Conservation (phyloP, 768 basidiomycete species). For the Rhizopogon vinicolor region DNA sequence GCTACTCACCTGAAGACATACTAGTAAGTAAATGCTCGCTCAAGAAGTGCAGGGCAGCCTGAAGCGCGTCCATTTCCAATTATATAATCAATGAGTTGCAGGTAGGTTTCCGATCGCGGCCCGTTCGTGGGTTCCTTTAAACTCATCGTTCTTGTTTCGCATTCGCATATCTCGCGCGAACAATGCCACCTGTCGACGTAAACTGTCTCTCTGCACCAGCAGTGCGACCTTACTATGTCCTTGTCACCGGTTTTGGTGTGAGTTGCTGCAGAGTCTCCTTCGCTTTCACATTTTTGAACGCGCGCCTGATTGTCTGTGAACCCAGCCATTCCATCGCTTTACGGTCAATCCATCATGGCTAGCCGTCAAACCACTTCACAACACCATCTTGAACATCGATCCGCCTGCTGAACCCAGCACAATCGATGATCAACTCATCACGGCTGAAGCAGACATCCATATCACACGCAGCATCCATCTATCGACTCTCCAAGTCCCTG, state of each 20-base stretch:
- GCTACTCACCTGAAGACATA: too few relatives aligned
- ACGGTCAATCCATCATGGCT: slow-evolving; percentile 69
- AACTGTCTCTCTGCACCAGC: slow-evolving; percentile 16
- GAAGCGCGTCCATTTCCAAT: too few relatives aligned
- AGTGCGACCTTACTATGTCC: slow-evolving; percentile 37
- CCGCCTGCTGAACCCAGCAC: slow-evolving; percentile 19
- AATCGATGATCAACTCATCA: slow-evolving; percentile 15
- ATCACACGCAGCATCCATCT: slow-evolving; percentile 48
- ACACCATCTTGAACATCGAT: slow-evolving; percentile 43
- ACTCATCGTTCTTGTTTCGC: background rate
- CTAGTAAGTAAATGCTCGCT: too few relatives aligned
- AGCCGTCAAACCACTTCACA: slow-evolving; percentile 59
- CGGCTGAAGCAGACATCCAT: slow-evolving; percentile 8
- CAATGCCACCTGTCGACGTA: slow-evolving; percentile 29
- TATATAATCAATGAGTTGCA: too few relatives aligned
- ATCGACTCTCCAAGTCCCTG: slow-evolving; percentile 53
- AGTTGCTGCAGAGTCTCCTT: slow-evolving; percentile 25
- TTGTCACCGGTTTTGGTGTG: slow-evolving; percentile 53
- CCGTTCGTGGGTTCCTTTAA: background rate
- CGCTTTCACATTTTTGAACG: slow-evolving; percentile 9
- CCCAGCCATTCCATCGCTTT: slow-evolving; percentile 53
- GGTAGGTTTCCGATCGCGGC: background rate
- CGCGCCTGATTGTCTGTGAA: slow-evolving; percentile 15
- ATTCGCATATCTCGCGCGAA: background rate
- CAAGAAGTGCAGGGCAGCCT: too few relatives aligned